Conservation (phyloP, 768 basidiomycete species). For the Sarcodon sp. region DNA sequence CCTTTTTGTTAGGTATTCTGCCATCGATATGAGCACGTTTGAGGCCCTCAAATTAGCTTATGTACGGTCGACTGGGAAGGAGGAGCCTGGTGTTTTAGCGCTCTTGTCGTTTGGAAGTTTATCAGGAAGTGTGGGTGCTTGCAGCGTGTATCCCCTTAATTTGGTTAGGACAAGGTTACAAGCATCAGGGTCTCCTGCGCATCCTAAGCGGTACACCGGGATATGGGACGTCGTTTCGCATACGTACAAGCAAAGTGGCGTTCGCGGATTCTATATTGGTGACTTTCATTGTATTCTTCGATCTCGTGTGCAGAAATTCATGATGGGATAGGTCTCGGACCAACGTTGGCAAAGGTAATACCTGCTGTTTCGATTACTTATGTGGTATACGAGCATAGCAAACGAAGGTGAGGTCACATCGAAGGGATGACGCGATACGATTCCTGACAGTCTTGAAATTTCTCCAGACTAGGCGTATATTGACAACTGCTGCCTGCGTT, state of each 20-base stretch:
- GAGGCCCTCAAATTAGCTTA: slow-evolving; percentile 93
- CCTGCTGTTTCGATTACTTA: slow-evolving; percentile 97
- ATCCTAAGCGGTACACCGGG: slow-evolving; percentile 86
- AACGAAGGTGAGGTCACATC: slow-evolving; percentile 39
- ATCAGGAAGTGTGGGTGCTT: slow-evolving; percentile 89
- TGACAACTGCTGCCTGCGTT: not conserved
- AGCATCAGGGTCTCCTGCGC: slow-evolving; percentile 91
- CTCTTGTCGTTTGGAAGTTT: slow-evolving; percentile 84
- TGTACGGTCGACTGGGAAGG: slow-evolving; percentile 70
- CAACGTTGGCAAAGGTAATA: slow-evolving; percentile 47
- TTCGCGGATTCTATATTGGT: slow-evolving; percentile 91
- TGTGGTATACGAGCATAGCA: slow-evolving; percentile 84
- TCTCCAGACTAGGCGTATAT: not conserved
- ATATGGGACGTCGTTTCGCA: slow-evolving; percentile 71
- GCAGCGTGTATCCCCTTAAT: slow-evolving; percentile 86
- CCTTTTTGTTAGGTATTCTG: slow-evolving; percentile 50
- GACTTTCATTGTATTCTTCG: slow-evolving; percentile 41
- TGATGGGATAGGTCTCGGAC: not conserved
- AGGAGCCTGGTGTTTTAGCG: slow-evolving; percentile 84
- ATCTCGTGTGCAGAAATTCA: slow-evolving; percentile 1
- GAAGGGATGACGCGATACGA: not conserved
- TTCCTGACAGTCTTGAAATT: not conserved
- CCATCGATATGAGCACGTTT: slow-evolving; percentile 97
- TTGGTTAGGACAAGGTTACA: slow-evolving; percentile 90
- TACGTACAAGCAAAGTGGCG: slow-evolving; percentile 78